These are phyloP conservation scores for Halenospora varia DNA, from an alignment of 495 filamentous ascomycete species.

Conservation along the genomic window DNA sequence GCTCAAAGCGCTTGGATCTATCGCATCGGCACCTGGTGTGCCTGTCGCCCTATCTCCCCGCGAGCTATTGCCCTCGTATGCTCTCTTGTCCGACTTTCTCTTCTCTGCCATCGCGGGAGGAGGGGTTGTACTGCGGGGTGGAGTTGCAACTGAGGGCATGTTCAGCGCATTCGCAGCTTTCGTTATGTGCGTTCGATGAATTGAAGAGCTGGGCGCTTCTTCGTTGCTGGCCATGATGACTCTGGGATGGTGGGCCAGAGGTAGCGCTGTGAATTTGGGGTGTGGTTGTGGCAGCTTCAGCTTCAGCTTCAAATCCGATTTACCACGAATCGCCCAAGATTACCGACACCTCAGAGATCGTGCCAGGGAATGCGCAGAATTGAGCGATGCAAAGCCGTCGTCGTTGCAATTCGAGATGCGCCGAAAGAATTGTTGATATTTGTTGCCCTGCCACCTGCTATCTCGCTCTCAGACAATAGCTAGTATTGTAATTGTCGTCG, in stretches of 20 bases:
- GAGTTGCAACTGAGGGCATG: conserved; percentile 18
- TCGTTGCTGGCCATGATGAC: conserved; percentile 19
- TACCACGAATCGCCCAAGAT: background rate
- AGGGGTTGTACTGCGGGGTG: conserved; percentile 25
- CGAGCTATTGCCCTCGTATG: conserved; percentile 9
- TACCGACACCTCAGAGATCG: background rate
- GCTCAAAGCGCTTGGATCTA: conserved; percentile 55
- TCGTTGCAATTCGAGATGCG: background rate
- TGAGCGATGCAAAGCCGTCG: conserved; percentile 4
- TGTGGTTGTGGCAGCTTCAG: background rate
- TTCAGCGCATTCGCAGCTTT: conserved; percentile 14
- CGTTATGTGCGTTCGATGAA: conserved; percentile 7
- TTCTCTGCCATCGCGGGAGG: conserved; percentile 20
- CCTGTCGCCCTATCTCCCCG: conserved; percentile 10
- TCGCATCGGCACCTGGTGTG: conserved; percentile 1
- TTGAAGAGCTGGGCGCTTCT: conserved; percentile 13
- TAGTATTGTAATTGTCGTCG: background rate
- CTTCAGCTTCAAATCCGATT: background rate
- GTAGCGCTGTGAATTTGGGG: background rate
- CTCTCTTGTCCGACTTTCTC: conserved; percentile 22
- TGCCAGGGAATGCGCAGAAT: background rate
- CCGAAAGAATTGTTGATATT: conserved; percentile 13
- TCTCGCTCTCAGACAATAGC: conserved; percentile 4
- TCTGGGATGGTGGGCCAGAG: background rate
- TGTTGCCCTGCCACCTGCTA: conserved; percentile 27